Percentiles rank a stretch among this genome's conserved stretches.
phyloP scores from a whole-genome alignment of 441 rosid genomes.

The Melastoma candidum region DNA sequence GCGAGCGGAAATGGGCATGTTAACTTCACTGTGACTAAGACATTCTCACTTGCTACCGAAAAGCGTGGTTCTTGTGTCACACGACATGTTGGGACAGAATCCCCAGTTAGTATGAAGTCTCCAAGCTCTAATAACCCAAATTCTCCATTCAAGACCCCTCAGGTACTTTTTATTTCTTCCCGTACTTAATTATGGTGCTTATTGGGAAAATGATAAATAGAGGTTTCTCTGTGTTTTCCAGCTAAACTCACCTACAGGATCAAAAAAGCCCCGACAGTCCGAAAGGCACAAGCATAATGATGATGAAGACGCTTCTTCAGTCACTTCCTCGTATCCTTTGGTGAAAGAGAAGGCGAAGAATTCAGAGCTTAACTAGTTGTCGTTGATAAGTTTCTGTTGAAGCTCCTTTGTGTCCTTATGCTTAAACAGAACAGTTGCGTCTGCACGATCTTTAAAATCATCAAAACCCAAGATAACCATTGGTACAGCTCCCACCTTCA shows the following conservation, averaged over 20 bases:
- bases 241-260: slow-evolving; percentile 31
- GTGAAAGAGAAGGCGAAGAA: too few relatives aligned
- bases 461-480: slow-evolving; percentile 38
- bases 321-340: slow-evolving; percentile 87
- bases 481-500: slow-evolving; percentile 83
- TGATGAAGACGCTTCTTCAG: slow-evolving; percentile 79
- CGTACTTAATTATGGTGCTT: too few relatives aligned
- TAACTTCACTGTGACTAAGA: slow-evolving; percentile 22
- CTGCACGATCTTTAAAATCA: slow-evolving; percentile 55
- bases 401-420: slow-evolving; percentile 35
- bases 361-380: not conserved
- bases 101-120: slow-evolving; percentile 11
- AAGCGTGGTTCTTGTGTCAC: slow-evolving; percentile 25
- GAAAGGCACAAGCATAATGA: slow-evolving; percentile 51
- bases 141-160: slow-evolving; percentile 25
- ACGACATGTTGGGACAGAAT: slow-evolving; percentile 15
- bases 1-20: slow-evolving; percentile 12
- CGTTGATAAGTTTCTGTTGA: not conserved
- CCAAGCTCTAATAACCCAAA: slow-evolving; percentile 2
- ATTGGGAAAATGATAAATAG: too few relatives aligned
- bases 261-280: slow-evolving; percentile 38
- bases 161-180: slow-evolving; percentile 33
- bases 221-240: slow-evolving; percentile 15
- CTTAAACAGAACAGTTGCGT: slow-evolving; percentile 43
- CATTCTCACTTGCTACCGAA: slow-evolving; percentile 44